Base-by-base conservation (phyloP, 2,329 filamentous ascomycete genomes). In the Capronia americana region DNA sequence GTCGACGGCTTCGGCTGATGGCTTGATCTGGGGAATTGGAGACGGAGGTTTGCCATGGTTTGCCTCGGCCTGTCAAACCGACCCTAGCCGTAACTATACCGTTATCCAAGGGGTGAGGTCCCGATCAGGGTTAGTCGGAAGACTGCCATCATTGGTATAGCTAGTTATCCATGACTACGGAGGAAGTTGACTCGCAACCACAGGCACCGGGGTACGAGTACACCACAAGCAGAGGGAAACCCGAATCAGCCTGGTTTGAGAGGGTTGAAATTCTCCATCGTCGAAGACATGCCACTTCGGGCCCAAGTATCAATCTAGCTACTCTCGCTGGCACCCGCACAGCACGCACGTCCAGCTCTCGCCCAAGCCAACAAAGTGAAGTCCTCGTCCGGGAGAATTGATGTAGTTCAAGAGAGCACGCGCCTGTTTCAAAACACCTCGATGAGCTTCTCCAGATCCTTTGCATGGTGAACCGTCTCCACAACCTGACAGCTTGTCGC, bases 261-360 rank as follows among this genome's bases (percentile, higher is more conserved):
- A 65, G 71, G 69, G 69, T 70, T 71, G 57, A 64, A 71, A 72
- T 71, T 70, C 67, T 71, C 65, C 64, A 68, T 70, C 70, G 26
- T 69, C 61, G 20, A 55, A 65, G 57, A 61, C 50, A 53, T 41
- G 58, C 48, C 58, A 44, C 10, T 34, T 61, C 58, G 7, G 58
- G 46, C 46, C n/a, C 23, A 61, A 61, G 58, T 53, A 64, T 68
- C 62, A 66, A 61, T 68, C 68, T 68, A 68, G 61, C 63, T 70
- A 66, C 68, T 61, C 32, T 60, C 38, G 51, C 48, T 62, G 62
- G 50, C 50, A 61, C 58, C 48, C 54, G 28, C 28, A 30, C 28
- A 30, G 28, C 28, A 8, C 28, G 46, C 57, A 34, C 30, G 14
- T 14, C 51, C 26, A 26, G 14, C n/a, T 28, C 23, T 53, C 48